phyloP scores from a whole-genome alignment of 345 rosid species.

The Salix dunnii region DNA sequence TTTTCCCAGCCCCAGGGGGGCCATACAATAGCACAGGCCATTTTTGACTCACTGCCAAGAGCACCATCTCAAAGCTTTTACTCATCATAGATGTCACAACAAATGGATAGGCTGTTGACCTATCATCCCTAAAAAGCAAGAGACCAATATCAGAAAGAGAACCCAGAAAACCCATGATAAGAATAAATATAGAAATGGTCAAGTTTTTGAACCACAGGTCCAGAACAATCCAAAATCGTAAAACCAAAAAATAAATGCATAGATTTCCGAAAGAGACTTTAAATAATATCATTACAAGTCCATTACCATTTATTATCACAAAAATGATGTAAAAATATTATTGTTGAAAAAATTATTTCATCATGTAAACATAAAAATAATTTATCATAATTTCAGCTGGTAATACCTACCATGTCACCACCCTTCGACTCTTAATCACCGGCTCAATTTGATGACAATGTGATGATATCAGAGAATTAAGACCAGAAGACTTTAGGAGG shows the following conservation, averaged over 20 bases:
- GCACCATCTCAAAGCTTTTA: constrained; percentile 75
- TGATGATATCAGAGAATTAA: constrained; percentile 28
- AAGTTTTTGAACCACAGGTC: not conserved
- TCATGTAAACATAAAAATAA: constrained; percentile 4
- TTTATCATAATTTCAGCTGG: not conserved
- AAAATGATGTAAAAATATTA: no score
- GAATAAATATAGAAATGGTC: not conserved
- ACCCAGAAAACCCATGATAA: not conserved
- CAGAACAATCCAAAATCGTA: not conserved
- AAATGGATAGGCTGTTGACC: constrained; percentile 48
- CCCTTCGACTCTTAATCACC: constrained; percentile 37
- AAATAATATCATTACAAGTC: not conserved
- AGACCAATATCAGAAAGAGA: constrained; percentile 11
- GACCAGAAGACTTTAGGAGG: constrained; percentile 31
- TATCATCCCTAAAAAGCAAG: constrained; percentile 51
- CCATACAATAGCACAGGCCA: constrained; percentile 96
- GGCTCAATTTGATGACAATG: constrained; percentile 41
- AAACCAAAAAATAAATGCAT: not conserved
- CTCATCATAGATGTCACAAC: constrained; percentile 51
- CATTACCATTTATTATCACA: no score
- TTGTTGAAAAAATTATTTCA: not conserved
- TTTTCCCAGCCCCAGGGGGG: constrained; percentile 86
- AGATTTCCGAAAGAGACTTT: not conserved
- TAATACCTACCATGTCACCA: constrained; percentile 42
- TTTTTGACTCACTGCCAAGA: constrained; percentile 75